phyloP scores from a whole-genome alignment of 177 flowering plant species.

The Tripterygium wilfordii region DNA sequence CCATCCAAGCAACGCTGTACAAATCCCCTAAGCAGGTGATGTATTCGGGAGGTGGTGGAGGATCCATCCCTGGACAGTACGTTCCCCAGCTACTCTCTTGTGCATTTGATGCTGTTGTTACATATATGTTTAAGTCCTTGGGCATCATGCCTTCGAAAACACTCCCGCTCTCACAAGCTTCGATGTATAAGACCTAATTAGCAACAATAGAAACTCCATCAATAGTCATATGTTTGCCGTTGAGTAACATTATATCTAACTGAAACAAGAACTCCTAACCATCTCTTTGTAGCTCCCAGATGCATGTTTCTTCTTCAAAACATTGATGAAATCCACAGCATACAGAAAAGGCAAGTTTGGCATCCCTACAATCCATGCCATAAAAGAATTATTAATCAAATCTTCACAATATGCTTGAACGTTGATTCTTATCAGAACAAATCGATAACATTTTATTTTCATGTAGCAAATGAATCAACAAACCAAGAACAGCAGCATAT shows the following conservation, averaged over 20 bases:
- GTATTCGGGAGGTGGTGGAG: conserved; percentile 72
- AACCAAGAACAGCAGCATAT: background rate
- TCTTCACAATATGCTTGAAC: too few relatives aligned
- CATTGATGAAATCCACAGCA: conserved; percentile 71
- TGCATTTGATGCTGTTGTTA: conserved; percentile 87
- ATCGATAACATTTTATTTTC: too few relatives aligned
- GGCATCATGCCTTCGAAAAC: conserved; percentile 89
- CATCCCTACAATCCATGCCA: conserved; percentile 59
- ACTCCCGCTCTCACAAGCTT: conserved; percentile 98
- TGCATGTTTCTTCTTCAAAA: conserved; percentile 80
- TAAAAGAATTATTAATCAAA: too few relatives aligned
- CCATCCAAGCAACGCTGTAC: conserved; percentile 95
- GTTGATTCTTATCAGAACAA: too few relatives aligned
- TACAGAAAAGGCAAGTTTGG: conserved; percentile 67
- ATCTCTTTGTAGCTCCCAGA: conserved; percentile 69
- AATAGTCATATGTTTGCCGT: background rate
- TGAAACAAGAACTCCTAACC: conserved; percentile 29
- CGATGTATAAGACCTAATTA: conserved; percentile 68
- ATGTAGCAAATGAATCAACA: too few relatives aligned
- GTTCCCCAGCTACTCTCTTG: conserved; percentile 89
- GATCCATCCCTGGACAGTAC: conserved; percentile 88
- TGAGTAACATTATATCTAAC: too few relatives aligned
- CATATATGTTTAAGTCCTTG: conserved; percentile 60
- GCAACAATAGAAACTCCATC: background rate
- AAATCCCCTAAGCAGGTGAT: conserved; percentile 86